phyloP scores from a whole-genome alignment of 805 yeast species.

The Torulaspora franciscae region DNA sequence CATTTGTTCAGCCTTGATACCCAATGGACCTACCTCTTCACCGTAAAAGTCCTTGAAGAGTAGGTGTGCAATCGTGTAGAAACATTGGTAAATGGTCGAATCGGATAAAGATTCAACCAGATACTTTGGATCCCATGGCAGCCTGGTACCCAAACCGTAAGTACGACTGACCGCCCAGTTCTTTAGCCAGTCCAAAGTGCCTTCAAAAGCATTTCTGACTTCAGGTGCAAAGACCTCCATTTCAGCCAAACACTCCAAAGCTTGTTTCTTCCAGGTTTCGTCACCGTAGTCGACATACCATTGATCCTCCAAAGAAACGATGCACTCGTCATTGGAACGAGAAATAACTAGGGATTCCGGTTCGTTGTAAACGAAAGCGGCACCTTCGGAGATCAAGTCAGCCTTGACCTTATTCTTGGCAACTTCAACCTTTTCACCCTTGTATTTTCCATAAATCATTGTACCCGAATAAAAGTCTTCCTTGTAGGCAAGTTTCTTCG shows the following conservation, averaged over 20 bases:
- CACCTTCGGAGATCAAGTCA: conserved; percentile 70
- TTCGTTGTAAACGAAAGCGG: conserved; percentile 87
- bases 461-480: conserved; percentile 93
- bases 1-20: conserved; percentile 75
- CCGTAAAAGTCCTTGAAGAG: conserved; percentile 87
- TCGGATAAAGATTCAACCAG: conserved; percentile 93
- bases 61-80: conserved; percentile 83
- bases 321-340: conserved; percentile 94
- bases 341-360: conserved; percentile 89
- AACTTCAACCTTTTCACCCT: conserved; percentile 82
- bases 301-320: conserved; percentile 96
- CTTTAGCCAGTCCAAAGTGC: conserved; percentile 91
- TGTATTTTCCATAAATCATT: conserved; percentile 73
- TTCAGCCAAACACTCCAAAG: conserved; percentile 66
- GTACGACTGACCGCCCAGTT: conserved; percentile 98
- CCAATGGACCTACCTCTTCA: conserved; percentile 61
- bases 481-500: conserved; percentile 92
- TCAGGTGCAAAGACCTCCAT: conserved; percentile 81
- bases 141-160: conserved; percentile 88
- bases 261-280: conserved; percentile 76
- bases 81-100: conserved; percentile 93
- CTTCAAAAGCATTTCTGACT: conserved; percentile 87
- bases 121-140: conserved; percentile 95
- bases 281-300: conserved; percentile 99
- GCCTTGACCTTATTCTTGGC: conserved; percentile 85